A percentile compares a stretch with the other conserved stretches of the same genome.
These are phyloP conservation scores for Arthrinium phaeospermum DNA, from an alignment of 2,329 filamentous ascomycete genomes.

Conservation along the genomic window DNA sequence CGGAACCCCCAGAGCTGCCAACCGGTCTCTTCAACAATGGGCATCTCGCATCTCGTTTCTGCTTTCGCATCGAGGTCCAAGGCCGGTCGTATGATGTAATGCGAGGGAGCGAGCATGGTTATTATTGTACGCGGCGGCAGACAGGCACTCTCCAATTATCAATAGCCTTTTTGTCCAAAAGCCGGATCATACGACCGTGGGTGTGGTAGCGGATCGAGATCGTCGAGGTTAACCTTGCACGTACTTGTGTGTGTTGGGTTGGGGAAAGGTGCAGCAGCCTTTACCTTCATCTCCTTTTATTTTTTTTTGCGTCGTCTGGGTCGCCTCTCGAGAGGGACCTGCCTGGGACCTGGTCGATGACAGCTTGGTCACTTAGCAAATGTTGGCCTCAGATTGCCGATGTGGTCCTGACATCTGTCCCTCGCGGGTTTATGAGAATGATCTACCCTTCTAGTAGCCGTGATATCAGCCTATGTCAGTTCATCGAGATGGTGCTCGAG, in stretches of 20 bases:
- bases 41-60: constrained; percentile 3
- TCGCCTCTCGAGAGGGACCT: not conserved
- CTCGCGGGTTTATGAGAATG: not conserved
- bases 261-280: constrained; percentile 1
- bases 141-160: constrained; percentile 3
- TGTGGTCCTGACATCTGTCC: not conserved
- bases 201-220: constrained; percentile 20
- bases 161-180: not conserved
- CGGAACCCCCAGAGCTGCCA: not conserved
- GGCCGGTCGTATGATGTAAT: constrained; percentile 7
- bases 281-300: not conserved
- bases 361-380: not conserved
- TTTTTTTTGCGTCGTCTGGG: not conserved
- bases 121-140: not conserved
- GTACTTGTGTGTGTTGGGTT: constrained; percentile 14
- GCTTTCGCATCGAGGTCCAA: not conserved
- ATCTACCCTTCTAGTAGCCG: not conserved
- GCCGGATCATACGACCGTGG: constrained; percentile 13
- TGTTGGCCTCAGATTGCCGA: not conserved
- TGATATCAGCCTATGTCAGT: not conserved
- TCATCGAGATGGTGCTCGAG: constrained; percentile 12
- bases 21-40: not conserved
- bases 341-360: not conserved
- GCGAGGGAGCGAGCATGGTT: not conserved
- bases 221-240: constrained; percentile 16